phyloP scores from a whole-genome alignment of 306 rosid species.

The Cicer pinnatifidum region DNA sequence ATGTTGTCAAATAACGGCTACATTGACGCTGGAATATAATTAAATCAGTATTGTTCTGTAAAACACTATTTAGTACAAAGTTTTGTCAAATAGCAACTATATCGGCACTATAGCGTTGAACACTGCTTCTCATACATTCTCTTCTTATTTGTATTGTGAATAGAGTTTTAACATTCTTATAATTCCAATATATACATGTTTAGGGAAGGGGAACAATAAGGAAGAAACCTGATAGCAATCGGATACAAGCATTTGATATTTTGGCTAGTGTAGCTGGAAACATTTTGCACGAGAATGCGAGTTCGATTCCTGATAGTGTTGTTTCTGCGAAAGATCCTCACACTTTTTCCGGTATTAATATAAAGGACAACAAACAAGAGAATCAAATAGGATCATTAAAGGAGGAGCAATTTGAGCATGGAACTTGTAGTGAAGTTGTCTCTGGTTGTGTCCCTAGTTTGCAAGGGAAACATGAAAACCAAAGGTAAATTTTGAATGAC shows the following conservation, averaged over 20 bases:
- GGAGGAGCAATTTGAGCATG: conserved; percentile 47
- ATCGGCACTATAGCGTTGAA: no score
- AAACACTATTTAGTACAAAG: no score
- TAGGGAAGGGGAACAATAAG: conserved; percentile 64
- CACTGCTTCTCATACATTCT: no score
- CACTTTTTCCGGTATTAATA: conserved; percentile 8
- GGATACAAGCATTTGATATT: conserved; percentile 67
- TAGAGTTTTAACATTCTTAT: conserved; percentile 42
- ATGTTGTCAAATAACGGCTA: no score
- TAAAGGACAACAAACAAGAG: conserved; percentile 42
- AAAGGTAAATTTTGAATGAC: conserved; percentile 49
- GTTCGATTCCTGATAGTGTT: conserved; percentile 41
- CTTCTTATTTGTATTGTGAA: background rate
- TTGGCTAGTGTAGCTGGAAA: conserved; percentile 76
- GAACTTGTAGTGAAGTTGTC: conserved; percentile 50
- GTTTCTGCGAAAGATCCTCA: conserved; percentile 38
- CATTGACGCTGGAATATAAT: no score
- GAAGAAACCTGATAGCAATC: conserved; percentile 56
- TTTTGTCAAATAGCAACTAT: no score
- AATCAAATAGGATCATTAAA: conserved; percentile 42
- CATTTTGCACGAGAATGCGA: conserved; percentile 57
- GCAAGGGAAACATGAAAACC: conserved; percentile 48
- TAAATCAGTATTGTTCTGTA: no score
- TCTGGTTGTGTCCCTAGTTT: conserved; percentile 36
- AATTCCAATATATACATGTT: conserved; percentile 43